A percentile compares a stretch with the other conserved stretches of the same genome.
Evolutionary conservation across 805 yeast genomes (phyloP).

Genomic region (Pichia cephalocereana): DNA sequence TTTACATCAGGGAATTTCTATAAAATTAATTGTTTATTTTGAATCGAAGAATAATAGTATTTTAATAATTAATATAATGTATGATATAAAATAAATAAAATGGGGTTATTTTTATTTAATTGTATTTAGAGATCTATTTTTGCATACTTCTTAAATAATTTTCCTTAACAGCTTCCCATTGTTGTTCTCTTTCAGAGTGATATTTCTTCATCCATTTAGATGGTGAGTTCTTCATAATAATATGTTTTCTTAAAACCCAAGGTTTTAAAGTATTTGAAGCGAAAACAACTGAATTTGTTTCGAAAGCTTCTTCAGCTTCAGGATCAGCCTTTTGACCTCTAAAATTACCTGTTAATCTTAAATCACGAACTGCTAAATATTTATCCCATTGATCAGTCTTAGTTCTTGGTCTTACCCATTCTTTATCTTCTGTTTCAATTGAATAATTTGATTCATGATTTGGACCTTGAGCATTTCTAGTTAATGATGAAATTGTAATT

Average conservation of each 20-base stretch:
- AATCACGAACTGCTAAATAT: slow-evolving; percentile 60
- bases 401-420: slow-evolving; percentile 44
- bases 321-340: slow-evolving; percentile 63
- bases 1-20: too few relatives aligned
- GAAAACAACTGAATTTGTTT: slow-evolving; percentile 47
- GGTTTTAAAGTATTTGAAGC: slow-evolving; percentile 26
- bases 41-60: background rate
- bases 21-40: background rate
- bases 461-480: slow-evolving; percentile 27
- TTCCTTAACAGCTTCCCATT: slow-evolving; percentile 28
- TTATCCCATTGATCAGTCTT: slow-evolving; percentile 47
- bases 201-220: slow-evolving; percentile 29
- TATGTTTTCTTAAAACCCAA: slow-evolving; percentile 31
- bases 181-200: slow-evolving; percentile 23
- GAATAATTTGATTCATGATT: slow-evolving; percentile 28
- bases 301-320: slow-evolving; percentile 69
- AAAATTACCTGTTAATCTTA: slow-evolving; percentile 62
- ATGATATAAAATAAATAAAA: background rate
- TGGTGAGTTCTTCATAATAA: slow-evolving; percentile 32
- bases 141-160: slow-evolving; percentile 29
- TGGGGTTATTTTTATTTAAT: too few relatives aligned
- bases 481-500: slow-evolving; percentile 21
- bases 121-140: slow-evolving; percentile 9
- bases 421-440: slow-evolving; percentile 35
- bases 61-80: background rate